Percentiles rank a stretch among this genome's conserved stretches.
These are phyloP conservation scores for Trametes punicea DNA, from an alignment of 768 basidiomycete species.

Conservation along the genomic window DNA sequence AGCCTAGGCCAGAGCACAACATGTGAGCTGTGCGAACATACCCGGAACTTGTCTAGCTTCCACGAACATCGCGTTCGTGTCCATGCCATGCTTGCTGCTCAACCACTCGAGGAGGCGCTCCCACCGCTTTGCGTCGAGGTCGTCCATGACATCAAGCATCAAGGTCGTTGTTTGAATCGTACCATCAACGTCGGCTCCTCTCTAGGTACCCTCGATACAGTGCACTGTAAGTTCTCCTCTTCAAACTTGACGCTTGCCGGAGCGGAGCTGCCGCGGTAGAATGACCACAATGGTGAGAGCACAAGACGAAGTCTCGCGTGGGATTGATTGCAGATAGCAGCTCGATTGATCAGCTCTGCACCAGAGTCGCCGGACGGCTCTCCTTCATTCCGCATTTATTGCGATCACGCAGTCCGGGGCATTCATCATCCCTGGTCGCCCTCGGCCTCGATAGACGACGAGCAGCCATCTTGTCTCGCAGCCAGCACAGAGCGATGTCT, in stretches of 20 bases:
- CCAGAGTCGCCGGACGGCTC: conserved; percentile 12
- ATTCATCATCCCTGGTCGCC: not conserved
- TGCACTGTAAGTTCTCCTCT: not conserved
- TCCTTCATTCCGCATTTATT: conserved; percentile 21
- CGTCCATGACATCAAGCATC: conserved; percentile 12
- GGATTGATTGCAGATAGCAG: conserved; percentile 27
- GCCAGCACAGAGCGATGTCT: conserved; percentile 49
- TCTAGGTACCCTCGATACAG: not conserved
- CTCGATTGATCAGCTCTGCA: not conserved
- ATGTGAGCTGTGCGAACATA: conserved; percentile 26
- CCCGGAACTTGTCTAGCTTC: conserved; percentile 52
- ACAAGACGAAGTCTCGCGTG: not conserved
- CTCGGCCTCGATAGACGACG: not conserved
- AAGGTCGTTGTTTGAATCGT: not conserved
- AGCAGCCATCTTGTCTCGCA: not conserved
- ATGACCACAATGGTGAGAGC: conserved; percentile 17
- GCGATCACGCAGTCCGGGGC: conserved; percentile 11
- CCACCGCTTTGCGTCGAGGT: conserved; percentile 23
- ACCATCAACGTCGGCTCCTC: conserved; percentile 5
- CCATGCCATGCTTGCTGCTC: conserved; percentile 25
- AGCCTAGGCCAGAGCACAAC: not conserved
- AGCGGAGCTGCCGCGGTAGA: not conserved
- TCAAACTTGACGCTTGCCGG: not conserved
- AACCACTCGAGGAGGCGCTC: conserved; percentile 25
- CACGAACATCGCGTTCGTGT: conserved; percentile 43